Base-by-base conservation (phyloP, 345 rosid genomes). In the Dovyalis caffra region DNA sequence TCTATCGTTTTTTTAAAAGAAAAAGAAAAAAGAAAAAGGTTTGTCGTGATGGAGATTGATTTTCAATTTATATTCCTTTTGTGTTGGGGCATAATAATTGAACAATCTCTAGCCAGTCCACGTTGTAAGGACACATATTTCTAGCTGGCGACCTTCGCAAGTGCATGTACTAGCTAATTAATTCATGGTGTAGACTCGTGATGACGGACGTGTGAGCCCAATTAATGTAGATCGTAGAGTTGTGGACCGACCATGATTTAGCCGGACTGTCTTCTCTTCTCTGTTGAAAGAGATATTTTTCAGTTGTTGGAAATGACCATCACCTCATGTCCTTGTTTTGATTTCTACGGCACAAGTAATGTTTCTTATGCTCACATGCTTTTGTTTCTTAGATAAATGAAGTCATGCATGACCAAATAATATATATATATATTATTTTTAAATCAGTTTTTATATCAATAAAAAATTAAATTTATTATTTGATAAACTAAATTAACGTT, bases 141-240 rank as follows among this genome's bases (percentile, higher is more conserved):
- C 56, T 10, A 60, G 75, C 75, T 61, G 75, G 64, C 29, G 16
- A 33, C 60, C 9, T 70, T 70, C 5, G 14, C 35, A 70, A 34
- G 45, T 49, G 35, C 25, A 16, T 31, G 64, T 18, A 8, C 40
- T 20, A 6, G 67, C 60, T 56, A 8, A 21, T 1, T 4, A 21
- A 11, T 14, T 21, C 21, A 8, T 34, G 38, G 35, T 16, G 33
- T 26, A 32, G 74, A 63, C 74, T 26, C 7, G 10, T 28, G 38
- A 26, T 40, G n/a, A 58, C 21, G 66, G 6, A 38, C 18, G 16
- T 20, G 67, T 20, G 68, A 72, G 68, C 67, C 66, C 66, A 60
- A 15, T 3, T 34, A 4, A 14, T 31, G 63, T 69, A 43, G 14
- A 18, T 45, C 1, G 12, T 12, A 47, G 21, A 6, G 60, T 21